Conservation (phyloP, 495 filamentous ascomycete species). For the Hypoxylon rickii region DNA sequence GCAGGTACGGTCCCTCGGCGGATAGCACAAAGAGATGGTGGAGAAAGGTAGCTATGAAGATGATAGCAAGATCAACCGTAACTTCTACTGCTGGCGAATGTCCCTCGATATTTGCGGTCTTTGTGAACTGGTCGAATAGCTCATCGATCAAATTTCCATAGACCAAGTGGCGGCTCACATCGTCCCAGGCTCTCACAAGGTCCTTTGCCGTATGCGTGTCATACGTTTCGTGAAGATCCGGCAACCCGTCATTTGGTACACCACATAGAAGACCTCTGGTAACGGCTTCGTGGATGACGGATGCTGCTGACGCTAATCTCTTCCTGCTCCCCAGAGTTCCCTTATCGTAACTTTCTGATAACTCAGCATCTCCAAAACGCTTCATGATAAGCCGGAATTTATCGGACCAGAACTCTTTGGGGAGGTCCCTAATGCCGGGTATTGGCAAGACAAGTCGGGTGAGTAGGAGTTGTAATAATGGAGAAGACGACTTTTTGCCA, state of each 20-base stretch:
- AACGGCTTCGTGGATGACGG: constrained; percentile 62
- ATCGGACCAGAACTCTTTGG: constrained; percentile 60
- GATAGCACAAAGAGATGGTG: constrained; percentile 66
- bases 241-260: constrained; percentile 40
- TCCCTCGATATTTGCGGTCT: constrained; percentile 59
- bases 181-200: constrained; percentile 58
- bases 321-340: constrained; percentile 65
- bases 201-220: constrained; percentile 58
- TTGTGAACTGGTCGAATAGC: constrained; percentile 57
- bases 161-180: constrained; percentile 59
- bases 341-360: constrained; percentile 73
- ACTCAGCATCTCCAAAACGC: constrained; percentile 59
- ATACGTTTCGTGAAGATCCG: constrained; percentile 49
- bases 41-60: constrained; percentile 66
- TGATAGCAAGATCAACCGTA: constrained; percentile 59
- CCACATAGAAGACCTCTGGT: constrained; percentile 61
- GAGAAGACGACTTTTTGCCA: constrained; percentile 47
- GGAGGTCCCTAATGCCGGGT: constrained; percentile 61
- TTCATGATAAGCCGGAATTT: constrained; percentile 51
- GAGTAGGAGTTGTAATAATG: constrained; percentile 62
- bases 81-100: constrained; percentile 60
- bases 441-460: constrained; percentile 59
- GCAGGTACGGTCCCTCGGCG: constrained; percentile 64
- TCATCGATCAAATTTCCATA: constrained; percentile 63
- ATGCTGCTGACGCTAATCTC: constrained; percentile 65